Conservation (phyloP, 768 basidiomycete genomes). For the Xerocomus spinulosus region DNA sequence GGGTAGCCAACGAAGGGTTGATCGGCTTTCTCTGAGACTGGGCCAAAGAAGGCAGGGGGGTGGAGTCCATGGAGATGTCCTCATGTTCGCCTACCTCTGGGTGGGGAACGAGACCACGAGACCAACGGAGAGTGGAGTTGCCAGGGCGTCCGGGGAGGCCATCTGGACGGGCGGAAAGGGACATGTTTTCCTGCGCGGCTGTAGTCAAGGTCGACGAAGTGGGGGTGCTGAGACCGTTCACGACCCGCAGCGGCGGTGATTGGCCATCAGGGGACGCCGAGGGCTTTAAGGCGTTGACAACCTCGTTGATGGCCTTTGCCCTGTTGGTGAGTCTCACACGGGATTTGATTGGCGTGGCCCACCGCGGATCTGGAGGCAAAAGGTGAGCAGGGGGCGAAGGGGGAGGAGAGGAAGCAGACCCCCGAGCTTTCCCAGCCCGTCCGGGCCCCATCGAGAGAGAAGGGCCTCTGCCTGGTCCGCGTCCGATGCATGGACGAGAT, state of each 20-base stretch:
- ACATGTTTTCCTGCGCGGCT: slow-evolving; percentile 67
- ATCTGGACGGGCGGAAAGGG: slow-evolving; percentile 37
- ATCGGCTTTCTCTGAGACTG: slow-evolving; percentile 54
- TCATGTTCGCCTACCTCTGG: slow-evolving; percentile 62
- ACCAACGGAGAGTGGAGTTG: slow-evolving; percentile 59
- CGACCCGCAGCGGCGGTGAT: slow-evolving; percentile 61
- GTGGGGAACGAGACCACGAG: slow-evolving; percentile 57
- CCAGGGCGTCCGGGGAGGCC: slow-evolving; percentile 53
- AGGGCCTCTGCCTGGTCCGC: slow-evolving; percentile 85
- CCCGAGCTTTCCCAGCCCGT: slow-evolving; percentile 84
- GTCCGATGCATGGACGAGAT: slow-evolving; percentile 88
- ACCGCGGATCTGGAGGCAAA: slow-evolving; percentile 64
- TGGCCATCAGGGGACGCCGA: slow-evolving; percentile 42
- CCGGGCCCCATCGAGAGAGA: slow-evolving; percentile 83
- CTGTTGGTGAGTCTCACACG: slow-evolving; percentile 62
- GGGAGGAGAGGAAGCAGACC: slow-evolving; percentile 62
- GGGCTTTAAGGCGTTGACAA: slow-evolving; percentile 65
- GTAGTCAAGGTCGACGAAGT: slow-evolving; percentile 73
- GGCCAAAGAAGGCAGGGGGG: slow-evolving; percentile 28
- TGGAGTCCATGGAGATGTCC: slow-evolving; percentile 26
- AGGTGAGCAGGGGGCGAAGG: slow-evolving; percentile 1
- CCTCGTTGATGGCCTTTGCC: slow-evolving; percentile 71
- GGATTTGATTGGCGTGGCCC: slow-evolving; percentile 86
- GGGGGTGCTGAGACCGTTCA: slow-evolving; percentile 70
- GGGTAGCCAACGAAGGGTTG: slow-evolving; percentile 81